Base-by-base conservation (phyloP, 768 basidiomycete genomes). In the Lactifluus piperatus region DNA sequence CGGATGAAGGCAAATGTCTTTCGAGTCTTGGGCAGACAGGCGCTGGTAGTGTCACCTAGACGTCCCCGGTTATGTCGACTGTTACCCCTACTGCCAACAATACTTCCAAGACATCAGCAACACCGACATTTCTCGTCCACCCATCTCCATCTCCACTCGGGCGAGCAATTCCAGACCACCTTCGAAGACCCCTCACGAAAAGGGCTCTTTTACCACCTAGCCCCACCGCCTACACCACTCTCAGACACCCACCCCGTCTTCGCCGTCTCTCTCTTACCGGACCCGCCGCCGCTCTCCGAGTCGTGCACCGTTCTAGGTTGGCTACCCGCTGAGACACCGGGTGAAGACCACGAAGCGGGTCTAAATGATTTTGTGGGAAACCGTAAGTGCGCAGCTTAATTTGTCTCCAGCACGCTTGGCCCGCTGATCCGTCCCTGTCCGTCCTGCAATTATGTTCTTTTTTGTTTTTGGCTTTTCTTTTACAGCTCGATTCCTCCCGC, bases 311-410 rank as follows among this genome's bases (percentile, higher is more conserved):
- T 65, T 4, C 52, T 65, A 1, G 64, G 64, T 37, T 65, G 64
- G 64, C 57, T 65, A 2, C 64, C 64, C 5, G 64, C 64, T 0
- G 57, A 65, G 51, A 57, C 62, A 18, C 49, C 51, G 2, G 69
- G 71, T 30, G 64, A 56, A 2, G 71, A 69, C 37, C 69, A 66
- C 20, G 77, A 79, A 22, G 80, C 80, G 1, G 81, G 82, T 5
- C 68, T 90, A 62, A 81, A 83, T 55, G 88, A 90, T 68, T 91
- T 91, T 64, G 71, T 73, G 54, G 82, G 83, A 65, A 92, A 91
- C 67, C 65, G 90, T 91, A 67, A 64, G 86, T 68, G 20, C 4
- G 9, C n/a, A 1, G 41, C 9, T 36, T 18, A 7, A 32, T 32
- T 37, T 10, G 22, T 14, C 43, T 37, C 26, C 27, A 24, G 8